Percentiles rank a stretch among this genome's conserved stretches.
phyloP scores from a whole-genome alignment of 805 yeast genomes.

The Myxozyma neglecta region DNA sequence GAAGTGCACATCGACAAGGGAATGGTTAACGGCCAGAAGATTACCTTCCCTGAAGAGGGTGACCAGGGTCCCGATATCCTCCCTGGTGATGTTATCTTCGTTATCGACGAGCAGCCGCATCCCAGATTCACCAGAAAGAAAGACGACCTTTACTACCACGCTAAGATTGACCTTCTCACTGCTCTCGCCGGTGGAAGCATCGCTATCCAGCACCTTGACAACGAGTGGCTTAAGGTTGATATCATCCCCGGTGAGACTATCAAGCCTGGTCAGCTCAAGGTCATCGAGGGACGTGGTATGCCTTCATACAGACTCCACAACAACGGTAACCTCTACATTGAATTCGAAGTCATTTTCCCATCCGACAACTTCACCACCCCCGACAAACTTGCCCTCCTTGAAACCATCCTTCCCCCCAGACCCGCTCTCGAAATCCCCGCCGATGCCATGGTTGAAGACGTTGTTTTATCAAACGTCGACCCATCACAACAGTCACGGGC shows the following conservation, averaged over 20 bases:
- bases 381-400: constrained; percentile 73
- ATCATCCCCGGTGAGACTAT: constrained; percentile 92
- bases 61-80: constrained; percentile 93
- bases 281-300: constrained; percentile 94
- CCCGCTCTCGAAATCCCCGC: constrained; percentile 59
- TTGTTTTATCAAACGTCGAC: constrained; percentile 66
- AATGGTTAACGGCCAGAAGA: constrained; percentile 90
- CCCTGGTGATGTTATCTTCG: constrained; percentile 95
- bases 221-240: constrained; percentile 81
- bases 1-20: constrained; percentile 96
- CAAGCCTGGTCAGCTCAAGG: constrained; percentile 77
- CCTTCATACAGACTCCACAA: constrained; percentile 89
- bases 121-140: constrained; percentile 80
- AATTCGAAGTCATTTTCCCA: constrained; percentile 91
- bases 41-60: constrained; percentile 92
- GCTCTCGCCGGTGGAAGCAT: constrained; percentile 96
- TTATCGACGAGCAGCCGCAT: constrained; percentile 88
- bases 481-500: constrained; percentile 54
- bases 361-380: constrained; percentile 59
- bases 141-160: constrained; percentile 79
- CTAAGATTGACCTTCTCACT: constrained; percentile 86
- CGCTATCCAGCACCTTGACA: constrained; percentile 84
- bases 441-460: constrained; percentile 78
- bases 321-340: constrained; percentile 80
- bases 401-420: constrained; percentile 78